These are phyloP conservation scores for Limnanthes douglasii DNA, from an alignment of 345 rosid genomes.

Conservation along the genomic window DNA sequence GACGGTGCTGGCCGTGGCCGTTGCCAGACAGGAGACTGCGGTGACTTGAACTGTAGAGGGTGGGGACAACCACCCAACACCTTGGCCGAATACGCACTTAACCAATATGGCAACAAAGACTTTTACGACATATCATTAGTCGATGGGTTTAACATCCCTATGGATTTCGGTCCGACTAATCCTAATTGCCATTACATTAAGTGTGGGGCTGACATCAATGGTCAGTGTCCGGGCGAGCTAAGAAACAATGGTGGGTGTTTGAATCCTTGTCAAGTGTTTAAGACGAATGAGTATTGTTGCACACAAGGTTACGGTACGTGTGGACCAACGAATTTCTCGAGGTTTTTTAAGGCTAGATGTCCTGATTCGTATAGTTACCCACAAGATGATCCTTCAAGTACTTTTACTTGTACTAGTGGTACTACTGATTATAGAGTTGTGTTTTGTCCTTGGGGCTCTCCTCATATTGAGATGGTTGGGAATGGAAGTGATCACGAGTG, in stretches of 20 bases:
- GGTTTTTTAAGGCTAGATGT: slow-evolving; percentile 21
- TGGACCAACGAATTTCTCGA: slow-evolving; percentile 8
- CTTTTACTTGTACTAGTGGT: slow-evolving; percentile 21
- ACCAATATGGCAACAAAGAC: slow-evolving; percentile 28
- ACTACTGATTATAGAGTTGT: slow-evolving; percentile 22
- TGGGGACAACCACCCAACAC: slow-evolving; percentile 50
- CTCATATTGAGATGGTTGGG: no score
- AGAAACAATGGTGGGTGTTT: slow-evolving; percentile 19
- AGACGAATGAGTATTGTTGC: slow-evolving; percentile 35
- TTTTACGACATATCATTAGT: slow-evolving; percentile 21
- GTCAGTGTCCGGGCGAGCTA: slow-evolving; percentile 36
- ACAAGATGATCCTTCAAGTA: slow-evolving; percentile 22
- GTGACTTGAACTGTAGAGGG: slow-evolving; percentile 25
- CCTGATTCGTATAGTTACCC: slow-evolving; percentile 25
- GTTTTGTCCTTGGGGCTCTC: slow-evolving; percentile 29
- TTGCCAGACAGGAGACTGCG: slow-evolving; percentile 50
- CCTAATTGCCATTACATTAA: slow-evolving; percentile 20
- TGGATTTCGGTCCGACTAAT: slow-evolving; percentile 27
- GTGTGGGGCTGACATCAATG: slow-evolving; percentile 35
- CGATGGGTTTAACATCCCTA: slow-evolving; percentile 22
- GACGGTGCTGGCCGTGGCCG: slow-evolving; percentile 14
- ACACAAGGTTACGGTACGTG: slow-evolving; percentile 16
- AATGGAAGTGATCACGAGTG: no score
- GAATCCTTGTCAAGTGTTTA: slow-evolving; percentile 37
- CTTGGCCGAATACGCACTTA: slow-evolving; percentile 41